Evolutionary conservation across 495 filamentous ascomycete species (phyloP), one percentile per base, ranked within the genome.

Genomic region (Hypoxylon cercidicola): DNA sequence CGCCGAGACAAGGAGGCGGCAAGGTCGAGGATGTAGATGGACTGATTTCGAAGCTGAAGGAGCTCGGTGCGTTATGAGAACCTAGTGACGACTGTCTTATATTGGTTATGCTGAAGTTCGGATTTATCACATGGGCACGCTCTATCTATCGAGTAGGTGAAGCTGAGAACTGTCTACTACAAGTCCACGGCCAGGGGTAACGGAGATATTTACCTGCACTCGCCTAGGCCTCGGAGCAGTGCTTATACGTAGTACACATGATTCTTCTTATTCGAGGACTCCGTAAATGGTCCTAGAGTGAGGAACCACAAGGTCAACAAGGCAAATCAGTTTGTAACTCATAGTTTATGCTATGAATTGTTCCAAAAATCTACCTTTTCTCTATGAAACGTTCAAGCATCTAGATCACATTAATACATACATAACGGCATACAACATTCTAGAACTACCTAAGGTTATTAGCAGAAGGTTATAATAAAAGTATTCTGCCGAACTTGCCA

Each of bases 1-100:
- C 93, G 25, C 79, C 91, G 45, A 84, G 95, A 75, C 86, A 97
- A 79, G 95, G 96, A 39, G 95, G 95, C 68, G 92, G 92, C 61
- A 98, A 97, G 85, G 96, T 98, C 30, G 92, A 95, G 72, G 90
- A 96, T 85, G 96, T 99, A 32, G 93, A 96, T 77, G 93, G 94
- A 6, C 82, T 99, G 76, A 88, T 99, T 68, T 78, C 82, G 11
- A 96, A 92, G 85, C 78, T 99, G 75, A 99, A 97, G 85, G 95
- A 98, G 78, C 79, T 99, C 61, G 95, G 95, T 56, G 96, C 93
- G 55, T 79, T 99, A 75, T 97, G 23, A 44, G 43, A 34, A 37
- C 9, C 3, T 37, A 11, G 34, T 37, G 13, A 12, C 34, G 3
- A 9, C 34, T n/a, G 11, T 37, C 34, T 37, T 37, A 11, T n/a